phyloP scores from a whole-genome alignment of 2,329 filamentous ascomycete genomes.

The Fusarium verrucosum region DNA sequence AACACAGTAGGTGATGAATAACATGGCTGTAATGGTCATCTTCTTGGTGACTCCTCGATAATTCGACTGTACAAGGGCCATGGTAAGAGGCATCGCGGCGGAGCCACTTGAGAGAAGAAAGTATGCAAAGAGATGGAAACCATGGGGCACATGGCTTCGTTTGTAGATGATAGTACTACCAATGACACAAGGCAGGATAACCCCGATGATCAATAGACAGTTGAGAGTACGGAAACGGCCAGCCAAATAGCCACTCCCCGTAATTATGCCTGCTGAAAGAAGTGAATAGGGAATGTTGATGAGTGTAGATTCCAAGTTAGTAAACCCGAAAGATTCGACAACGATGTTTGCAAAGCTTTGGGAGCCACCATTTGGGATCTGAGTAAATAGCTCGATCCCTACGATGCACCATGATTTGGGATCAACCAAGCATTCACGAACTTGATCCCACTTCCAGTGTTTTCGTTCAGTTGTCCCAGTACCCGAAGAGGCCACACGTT shows the following conservation, averaged over 20 bases:
- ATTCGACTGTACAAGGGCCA: conserved; percentile 65
- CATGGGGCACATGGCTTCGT: conserved; percentile 52
- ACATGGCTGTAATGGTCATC: conserved; percentile 65
- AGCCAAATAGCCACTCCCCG: conserved; percentile 60
- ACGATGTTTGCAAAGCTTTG: conserved; percentile 68
- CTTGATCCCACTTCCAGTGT: conserved; percentile 61
- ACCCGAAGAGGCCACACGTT: conserved; percentile 59
- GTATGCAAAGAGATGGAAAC: conserved; percentile 64
- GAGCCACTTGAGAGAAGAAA: conserved; percentile 65
- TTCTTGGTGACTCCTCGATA: conserved; percentile 68
- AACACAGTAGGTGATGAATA: conserved; percentile 65
- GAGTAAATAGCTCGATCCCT: conserved; percentile 60
- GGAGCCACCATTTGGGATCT: conserved; percentile 71
- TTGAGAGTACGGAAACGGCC: conserved; percentile 61
- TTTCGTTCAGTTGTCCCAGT: conserved; percentile 61
- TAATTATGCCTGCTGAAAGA: conserved; percentile 59
- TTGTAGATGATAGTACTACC: conserved; percentile 64
- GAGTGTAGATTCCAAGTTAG: conserved; percentile 62
- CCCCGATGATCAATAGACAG: conserved; percentile 60
- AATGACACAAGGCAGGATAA: conserved; percentile 61
- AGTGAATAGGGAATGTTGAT: conserved; percentile 68
- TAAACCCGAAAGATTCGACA: conserved; percentile 65
- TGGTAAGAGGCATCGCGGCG: conserved; percentile 62
- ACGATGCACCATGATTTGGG: conserved; percentile 70
- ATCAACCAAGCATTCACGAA: conserved; percentile 62